phyloP scores from a whole-genome alignment of 805 yeast genomes.

The Metschnikowia dekortorum region DNA sequence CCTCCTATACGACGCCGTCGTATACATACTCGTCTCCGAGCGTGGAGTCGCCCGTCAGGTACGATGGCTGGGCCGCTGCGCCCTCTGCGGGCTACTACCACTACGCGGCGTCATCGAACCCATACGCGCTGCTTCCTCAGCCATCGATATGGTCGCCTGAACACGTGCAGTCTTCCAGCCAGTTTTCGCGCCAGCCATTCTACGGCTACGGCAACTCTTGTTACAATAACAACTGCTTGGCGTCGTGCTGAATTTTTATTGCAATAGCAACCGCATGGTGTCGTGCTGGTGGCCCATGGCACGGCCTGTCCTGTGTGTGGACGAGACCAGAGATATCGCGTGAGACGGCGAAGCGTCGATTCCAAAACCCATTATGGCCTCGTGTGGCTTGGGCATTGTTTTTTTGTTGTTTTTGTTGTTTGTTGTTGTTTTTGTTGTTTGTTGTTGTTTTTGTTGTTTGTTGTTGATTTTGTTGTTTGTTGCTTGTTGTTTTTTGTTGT shows the following conservation, averaged over 20 bases:
- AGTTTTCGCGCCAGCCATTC: constrained; percentile 9
- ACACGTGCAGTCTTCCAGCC: constrained; percentile 1
- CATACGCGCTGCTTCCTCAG: constrained; percentile 6
- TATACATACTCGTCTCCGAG: constrained; percentile 24
- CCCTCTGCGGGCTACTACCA: constrained; percentile 1
- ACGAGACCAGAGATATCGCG: background rate
- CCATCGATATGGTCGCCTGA: constrained; percentile 24
- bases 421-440: too few species aligned
- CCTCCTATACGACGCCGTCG: constrained; percentile 6
- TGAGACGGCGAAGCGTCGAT: background rate
- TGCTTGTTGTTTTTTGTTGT: too few species aligned
- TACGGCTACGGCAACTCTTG: constrained; percentile 36
- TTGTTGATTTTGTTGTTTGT: too few species aligned
- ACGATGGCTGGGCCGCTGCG: constrained; percentile 16
- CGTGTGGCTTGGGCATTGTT: background rate
- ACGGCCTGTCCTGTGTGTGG: too few species aligned
- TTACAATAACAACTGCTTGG: constrained; percentile 23
- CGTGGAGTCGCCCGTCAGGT: constrained; percentile 23
- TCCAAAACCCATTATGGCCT: background rate
- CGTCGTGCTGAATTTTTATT: constrained; percentile 25
- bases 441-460: too few species aligned
- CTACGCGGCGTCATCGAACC: constrained; percentile 2
- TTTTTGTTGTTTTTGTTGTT: background rate
- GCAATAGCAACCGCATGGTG: constrained; percentile 20
- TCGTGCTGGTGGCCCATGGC: constrained; percentile 5